Evolutionary conservation across 805 yeast genomes (phyloP).

Genomic region (Cyberlindnera meyerae): DNA sequence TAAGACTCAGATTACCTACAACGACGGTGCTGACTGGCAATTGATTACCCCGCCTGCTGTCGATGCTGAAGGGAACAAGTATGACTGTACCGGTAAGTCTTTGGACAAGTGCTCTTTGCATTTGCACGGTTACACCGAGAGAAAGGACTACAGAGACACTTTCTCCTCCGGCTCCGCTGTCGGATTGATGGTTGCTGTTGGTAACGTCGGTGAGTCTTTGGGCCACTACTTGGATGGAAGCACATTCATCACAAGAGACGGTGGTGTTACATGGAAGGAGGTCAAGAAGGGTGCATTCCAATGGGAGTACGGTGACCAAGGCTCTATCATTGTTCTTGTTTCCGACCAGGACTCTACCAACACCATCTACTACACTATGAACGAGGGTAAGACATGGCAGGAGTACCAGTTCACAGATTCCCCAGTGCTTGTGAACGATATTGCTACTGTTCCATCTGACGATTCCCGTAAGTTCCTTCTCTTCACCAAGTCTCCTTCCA

Average conservation of each 20-base stretch:
- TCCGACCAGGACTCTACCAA: conserved; percentile 54
- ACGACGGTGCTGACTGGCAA: conserved; percentile 89
- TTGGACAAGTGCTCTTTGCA: conserved; percentile 70
- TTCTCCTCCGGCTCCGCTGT: conserved; percentile 84
- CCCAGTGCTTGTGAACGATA: conserved; percentile 55
- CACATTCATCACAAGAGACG: conserved; percentile 79
- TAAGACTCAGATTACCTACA: conserved; percentile 72
- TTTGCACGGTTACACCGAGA: conserved; percentile 87
- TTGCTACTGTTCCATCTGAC: conserved; percentile 89
- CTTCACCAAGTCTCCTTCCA: conserved; percentile 45
- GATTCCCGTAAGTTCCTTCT: conserved; percentile 76
- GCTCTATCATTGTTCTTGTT: conserved; percentile 75
- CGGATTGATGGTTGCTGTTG: conserved; percentile 82
- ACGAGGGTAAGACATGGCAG: conserved; percentile 76
- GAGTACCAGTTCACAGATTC: conserved; percentile 57
- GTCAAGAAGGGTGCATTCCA: conserved; percentile 65
- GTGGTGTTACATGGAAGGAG: conserved; percentile 85
- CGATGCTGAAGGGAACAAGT: conserved; percentile 57
- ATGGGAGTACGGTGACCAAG: conserved; percentile 98
- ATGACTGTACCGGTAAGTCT: conserved; percentile 45
- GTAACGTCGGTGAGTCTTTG: conserved; percentile 75
- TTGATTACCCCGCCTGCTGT: conserved; percentile 61
- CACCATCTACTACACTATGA: conserved; percentile 57
- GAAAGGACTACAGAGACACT: conserved; percentile 78
- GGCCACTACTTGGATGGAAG: conserved; percentile 46